These are phyloP conservation scores for Diophrys appendiculata DNA, from an alignment of 73 alveolate species.

Conservation along the genomic window DNA sequence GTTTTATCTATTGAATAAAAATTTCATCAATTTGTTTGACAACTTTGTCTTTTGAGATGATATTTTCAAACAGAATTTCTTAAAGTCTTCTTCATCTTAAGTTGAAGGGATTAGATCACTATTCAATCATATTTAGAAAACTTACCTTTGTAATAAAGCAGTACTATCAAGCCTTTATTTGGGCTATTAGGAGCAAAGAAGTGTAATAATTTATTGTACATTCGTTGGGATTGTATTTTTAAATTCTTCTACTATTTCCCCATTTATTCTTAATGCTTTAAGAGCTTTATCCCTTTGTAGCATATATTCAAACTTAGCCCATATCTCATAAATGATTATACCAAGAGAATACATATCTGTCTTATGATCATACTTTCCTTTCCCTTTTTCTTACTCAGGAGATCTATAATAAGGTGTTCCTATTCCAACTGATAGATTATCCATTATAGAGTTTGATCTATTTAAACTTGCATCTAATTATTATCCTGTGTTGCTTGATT, in stretches of 20 bases:
- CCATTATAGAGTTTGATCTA: background rate
- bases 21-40: background rate
- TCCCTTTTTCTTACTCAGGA: slow-evolving; percentile 56
- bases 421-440: slow-evolving; percentile 55
- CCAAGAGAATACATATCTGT: slow-evolving; percentile 80
- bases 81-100: background rate
- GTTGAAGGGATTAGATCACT: background rate
- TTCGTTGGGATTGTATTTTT: background rate
- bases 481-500: too few relatives aligned
- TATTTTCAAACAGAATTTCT: background rate
- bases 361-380: slow-evolving; percentile 46
- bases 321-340: slow-evolving; percentile 73
- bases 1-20: background rate
- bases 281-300: slow-evolving; percentile 46
- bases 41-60: background rate
- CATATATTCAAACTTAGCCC: slow-evolving; percentile 32
- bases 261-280: background rate
- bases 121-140: too few relatives aligned
- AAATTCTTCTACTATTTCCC: background rate
- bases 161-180: background rate
- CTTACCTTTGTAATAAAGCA: background rate
- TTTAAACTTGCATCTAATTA: background rate
- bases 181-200: background rate
- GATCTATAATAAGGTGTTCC: slow-evolving; percentile 65
- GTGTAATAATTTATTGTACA: background rate